phyloP scores from a whole-genome alignment of 768 basidiomycete genomes.

The Xerocomus spinulosus region DNA sequence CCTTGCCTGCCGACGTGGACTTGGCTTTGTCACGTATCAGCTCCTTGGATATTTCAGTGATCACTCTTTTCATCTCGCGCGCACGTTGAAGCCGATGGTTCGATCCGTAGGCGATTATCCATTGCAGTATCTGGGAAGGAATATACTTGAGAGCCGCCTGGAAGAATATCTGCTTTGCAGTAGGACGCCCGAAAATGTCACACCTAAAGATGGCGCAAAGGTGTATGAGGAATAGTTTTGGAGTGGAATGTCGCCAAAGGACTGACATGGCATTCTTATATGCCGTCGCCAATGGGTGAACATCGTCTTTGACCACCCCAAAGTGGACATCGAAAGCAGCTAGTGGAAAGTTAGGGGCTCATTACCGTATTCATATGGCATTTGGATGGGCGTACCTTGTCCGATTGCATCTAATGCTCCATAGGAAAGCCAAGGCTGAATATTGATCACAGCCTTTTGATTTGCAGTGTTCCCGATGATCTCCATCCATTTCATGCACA shows the following conservation, averaged over 20 bases:
- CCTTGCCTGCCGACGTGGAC: background rate
- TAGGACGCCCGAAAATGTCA: constrained; percentile 7
- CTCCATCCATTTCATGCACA: constrained; percentile 16
- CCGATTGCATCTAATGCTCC: constrained; percentile 38
- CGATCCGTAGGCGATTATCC: background rate
- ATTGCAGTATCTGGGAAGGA: background rate
- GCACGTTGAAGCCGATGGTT: background rate
- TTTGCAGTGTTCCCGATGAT: background rate
- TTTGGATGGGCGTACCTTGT: background rate
- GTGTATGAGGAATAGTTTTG: too few species aligned
- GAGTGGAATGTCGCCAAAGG: too few species aligned
- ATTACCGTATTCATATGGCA: background rate
- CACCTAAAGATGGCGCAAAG: background rate
- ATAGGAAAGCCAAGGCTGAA: constrained; percentile 31
- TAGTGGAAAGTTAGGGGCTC: constrained; percentile 1
- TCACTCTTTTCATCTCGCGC: background rate
- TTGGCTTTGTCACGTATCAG: background rate
- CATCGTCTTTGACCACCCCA: background rate
- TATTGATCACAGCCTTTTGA: constrained; percentile 13
- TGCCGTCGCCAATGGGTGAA: constrained; percentile 3
- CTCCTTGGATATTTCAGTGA: background rate
- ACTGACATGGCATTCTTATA: constrained; percentile 7
- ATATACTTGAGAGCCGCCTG: background rate
- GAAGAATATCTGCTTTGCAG: constrained; percentile 5
- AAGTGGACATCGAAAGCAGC: constrained; percentile 42